Evolutionary conservation across 2,329 filamentous ascomycete species (phyloP), one percentile per base, ranked within the genome.

Genomic region (Colletotrichum spinosum): DNA sequence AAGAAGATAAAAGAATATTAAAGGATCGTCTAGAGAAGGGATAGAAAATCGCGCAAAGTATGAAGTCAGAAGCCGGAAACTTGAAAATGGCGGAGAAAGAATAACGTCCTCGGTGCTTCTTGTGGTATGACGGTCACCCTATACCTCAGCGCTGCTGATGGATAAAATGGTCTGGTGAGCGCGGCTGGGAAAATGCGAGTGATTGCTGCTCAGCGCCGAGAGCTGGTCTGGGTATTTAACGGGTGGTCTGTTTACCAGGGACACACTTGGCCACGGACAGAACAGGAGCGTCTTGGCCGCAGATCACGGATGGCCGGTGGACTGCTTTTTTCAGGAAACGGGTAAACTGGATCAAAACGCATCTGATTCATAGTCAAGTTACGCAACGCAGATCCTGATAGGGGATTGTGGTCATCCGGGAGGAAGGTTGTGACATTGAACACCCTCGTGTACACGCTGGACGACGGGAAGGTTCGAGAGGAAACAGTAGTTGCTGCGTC

Each of bases 71-170:
- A 25, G 41, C 39, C 42, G n/a, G 34, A 51, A 55, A 52, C 35
- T 52, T 55, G 51, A 61, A 50, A 65, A 65, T 61, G 46, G 48
- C 45, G 50, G 52, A 39, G 45, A 33, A 13, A 44, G 45, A 11
- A 46, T 25, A 15, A 46, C 25, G 39, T 35, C 37, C 49, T 41
- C 50, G 46, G 35, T 41, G 51, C 35, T 42, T 35, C 45, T 55
- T 55, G 57, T 65, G 61, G 61, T 55, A 51, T 61, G 62, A 65
- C 51, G 39, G 51, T 65, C 57, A 61, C 57, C 46, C 35, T 45
- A 46, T 61, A 65, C n/a, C 51, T 45, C 62, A 65, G 62, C 62
- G 46, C 51, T 61, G 62, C 57, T 65, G 62, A 61, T 61, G 62
- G 51, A 55, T 51, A 61, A 46, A 61, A 46, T 61, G 51, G 51